Evolutionary conservation across 495 filamentous ascomycete species (phyloP), one percentile per base, ranked within the genome.

Genomic region (Astrocystis sublimbata): DNA sequence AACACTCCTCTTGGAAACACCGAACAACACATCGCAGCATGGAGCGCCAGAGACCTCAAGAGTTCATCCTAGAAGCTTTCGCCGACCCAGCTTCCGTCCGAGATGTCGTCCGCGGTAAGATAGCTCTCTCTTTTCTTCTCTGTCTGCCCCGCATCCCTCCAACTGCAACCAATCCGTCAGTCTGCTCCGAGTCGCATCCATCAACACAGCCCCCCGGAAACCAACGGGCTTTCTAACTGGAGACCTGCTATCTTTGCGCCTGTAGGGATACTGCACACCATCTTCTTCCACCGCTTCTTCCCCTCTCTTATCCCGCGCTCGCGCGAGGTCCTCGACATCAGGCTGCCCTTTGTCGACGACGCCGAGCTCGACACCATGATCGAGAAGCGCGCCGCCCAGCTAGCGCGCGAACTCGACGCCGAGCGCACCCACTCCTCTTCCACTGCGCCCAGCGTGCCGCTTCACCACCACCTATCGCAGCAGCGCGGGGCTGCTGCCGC

Each of bases 271-370:
- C 87, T 98, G 53, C 92, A 97, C 74, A 94, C 93, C 41, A 96
- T 98, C 72, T 98, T 98, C 87, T 98, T 98, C 81, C 92, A 98
- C 76, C 91, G 94, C 62, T 96, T 92, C 82, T 98, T 98, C 79
- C 90, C 90, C 59, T 86, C 90, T 30, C 83, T 97, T 58, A 79
- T 85, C 13, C 94, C 94, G n/a, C 83, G 85, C 46, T 91, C 91
- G 45, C 87, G 91, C 71, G 94, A 98, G 70, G 85, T 98, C 45
- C 86, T 98, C 58, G 94, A 96, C 69, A 83, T 97, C 56, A 96
- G 92, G 28, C 84, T 98, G 7, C 92, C 96, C 33, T 86, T 89
- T 62, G 88, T 98, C 66, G 88, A 92, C 62, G 93, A 98, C 68
- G 83, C 83, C 52, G 92, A 97, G 68, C 88, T 98, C 33, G 92